Evolutionary conservation across 1,139 yeast species (phyloP).

Genomic region (Candida gigantensis): DNA sequence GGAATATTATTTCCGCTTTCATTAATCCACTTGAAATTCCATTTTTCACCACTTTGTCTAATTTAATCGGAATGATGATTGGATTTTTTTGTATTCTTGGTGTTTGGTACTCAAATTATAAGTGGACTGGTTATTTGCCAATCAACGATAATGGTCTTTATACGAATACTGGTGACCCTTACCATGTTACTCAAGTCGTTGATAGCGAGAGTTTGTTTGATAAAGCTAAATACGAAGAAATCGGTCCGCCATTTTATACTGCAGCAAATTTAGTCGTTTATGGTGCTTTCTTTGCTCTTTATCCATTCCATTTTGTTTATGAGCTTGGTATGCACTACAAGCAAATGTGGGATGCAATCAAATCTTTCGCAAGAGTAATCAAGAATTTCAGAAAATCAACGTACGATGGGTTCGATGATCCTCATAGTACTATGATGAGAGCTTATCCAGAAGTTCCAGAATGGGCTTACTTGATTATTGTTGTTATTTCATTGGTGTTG

Average conservation of each 20-base stretch:
- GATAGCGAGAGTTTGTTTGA: conserved; percentile 39
- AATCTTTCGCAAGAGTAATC: conserved; percentile 10
- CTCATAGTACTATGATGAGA: too few relatives aligned
- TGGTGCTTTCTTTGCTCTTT: conserved; percentile 58
- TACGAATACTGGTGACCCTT: conserved; percentile 49
- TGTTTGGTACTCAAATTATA: conserved; percentile 51
- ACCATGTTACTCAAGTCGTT: conserved; percentile 43
- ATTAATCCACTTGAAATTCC: conserved; percentile 35
- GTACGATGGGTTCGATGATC: too few relatives aligned
- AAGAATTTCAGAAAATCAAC: too few relatives aligned
- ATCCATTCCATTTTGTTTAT: conserved; percentile 57
- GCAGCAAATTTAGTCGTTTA: conserved; percentile 47
- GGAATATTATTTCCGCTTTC: conserved; percentile 39
- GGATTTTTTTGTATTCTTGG: conserved; percentile 46
- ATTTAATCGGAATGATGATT: conserved; percentile 44
- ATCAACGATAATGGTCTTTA: conserved; percentile 48
- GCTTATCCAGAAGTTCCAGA: too few relatives aligned
- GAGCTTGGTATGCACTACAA: conserved; percentile 33
- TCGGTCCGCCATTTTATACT: too few relatives aligned
- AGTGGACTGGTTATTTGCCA: conserved; percentile 56
- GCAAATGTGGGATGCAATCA: conserved; percentile 17
- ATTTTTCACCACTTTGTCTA: conserved; percentile 46
- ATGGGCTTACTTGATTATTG: too few relatives aligned
- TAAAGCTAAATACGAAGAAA: conserved; percentile 37
- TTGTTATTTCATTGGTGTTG: too few relatives aligned